Conservation (phyloP, 345 rosid species). For the Rhodamnia rubescens region DNA sequence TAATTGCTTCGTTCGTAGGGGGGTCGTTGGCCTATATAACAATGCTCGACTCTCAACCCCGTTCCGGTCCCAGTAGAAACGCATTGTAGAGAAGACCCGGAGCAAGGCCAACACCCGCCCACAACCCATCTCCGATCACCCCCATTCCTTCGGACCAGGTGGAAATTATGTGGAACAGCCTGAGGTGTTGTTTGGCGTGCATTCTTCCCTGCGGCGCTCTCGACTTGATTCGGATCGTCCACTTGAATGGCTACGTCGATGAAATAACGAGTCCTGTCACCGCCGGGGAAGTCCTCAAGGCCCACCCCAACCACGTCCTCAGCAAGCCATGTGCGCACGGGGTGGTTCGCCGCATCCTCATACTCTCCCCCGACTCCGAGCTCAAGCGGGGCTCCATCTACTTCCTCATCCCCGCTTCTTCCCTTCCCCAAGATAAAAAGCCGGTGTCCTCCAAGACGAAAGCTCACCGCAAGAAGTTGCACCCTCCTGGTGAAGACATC, state of each 20-base stretch:
- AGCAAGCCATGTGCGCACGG: constrained; percentile 84
- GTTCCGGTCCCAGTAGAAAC: background rate
- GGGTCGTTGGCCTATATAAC: background rate
- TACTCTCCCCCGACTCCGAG: constrained; percentile 76
- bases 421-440: constrained; percentile 12
- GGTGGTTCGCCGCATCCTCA: constrained; percentile 54
- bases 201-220: constrained; percentile 94
- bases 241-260: constrained; percentile 68
- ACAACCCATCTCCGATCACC: background rate
- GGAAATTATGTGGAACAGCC: constrained; percentile 65
- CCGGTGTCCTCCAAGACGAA: background rate
- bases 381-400: constrained; percentile 87
- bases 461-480: background rate
- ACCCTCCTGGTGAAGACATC: background rate
- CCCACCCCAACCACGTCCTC: constrained; percentile 74
- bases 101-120: background rate
- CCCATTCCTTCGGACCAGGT: background rate
- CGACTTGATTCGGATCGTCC: constrained; percentile 89
- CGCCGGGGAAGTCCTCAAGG: constrained; percentile 66
- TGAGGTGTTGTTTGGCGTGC: constrained; percentile 89
- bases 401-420: constrained; percentile 64
- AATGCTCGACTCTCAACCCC: background rate
- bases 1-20: background rate
- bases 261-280: constrained; percentile 69
- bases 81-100: background rate